These are phyloP conservation scores for Cryptomeria japonica DNA, from an alignment of 75 land plant species.

Conservation along the genomic window DNA sequence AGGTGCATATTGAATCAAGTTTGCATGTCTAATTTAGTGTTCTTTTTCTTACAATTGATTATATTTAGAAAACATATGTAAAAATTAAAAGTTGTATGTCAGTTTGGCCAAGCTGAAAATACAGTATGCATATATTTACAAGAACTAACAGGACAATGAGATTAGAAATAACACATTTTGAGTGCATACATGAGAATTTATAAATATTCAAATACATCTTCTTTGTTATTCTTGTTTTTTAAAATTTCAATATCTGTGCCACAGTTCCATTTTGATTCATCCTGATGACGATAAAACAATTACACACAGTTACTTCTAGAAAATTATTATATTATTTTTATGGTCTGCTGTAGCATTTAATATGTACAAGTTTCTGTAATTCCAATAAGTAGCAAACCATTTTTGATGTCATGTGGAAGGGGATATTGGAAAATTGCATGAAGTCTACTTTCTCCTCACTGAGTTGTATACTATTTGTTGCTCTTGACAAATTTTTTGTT, in stretches of 20 bases:
- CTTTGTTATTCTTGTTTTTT: background rate
- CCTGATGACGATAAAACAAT: too few relatives aligned
- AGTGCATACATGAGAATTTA: background rate
- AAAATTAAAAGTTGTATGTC: background rate
- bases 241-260: background rate
- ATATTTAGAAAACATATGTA: background rate
- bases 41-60: background rate
- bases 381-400: background rate
- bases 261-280: background rate
- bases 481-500: background rate
- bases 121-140: background rate
- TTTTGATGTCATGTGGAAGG: background rate
- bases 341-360: too few relatives aligned
- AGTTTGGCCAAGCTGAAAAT: background rate
- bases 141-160: background rate
- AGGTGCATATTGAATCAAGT: background rate
- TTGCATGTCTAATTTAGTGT: background rate
- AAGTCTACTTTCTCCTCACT: background rate
- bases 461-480: background rate
- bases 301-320: too few relatives aligned
- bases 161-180: background rate
- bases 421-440: background rate
- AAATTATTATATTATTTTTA: too few relatives aligned
- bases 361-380: background rate
- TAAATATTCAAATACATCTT: background rate